phyloP scores from a whole-genome alignment of 495 filamentous ascomycete species.

The Hyaloscypha hepaticicola region DNA sequence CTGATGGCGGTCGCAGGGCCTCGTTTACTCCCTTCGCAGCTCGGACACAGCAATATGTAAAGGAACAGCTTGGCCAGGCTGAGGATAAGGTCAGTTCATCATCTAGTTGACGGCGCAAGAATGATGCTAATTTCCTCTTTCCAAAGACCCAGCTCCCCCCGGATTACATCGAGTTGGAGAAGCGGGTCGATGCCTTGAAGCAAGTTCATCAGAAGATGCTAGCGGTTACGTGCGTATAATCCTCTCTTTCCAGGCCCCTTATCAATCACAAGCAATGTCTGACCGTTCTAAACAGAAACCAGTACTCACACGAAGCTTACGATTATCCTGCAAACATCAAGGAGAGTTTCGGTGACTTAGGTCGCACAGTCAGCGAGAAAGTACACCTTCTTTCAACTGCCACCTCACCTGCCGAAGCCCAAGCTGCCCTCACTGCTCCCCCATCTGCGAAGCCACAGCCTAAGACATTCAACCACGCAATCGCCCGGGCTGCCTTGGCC shows the following conservation, averaged over 20 bases:
- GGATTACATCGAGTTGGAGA: slow-evolving; percentile 98
- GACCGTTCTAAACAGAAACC: slow-evolving; percentile 60
- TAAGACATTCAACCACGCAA: slow-evolving; percentile 96
- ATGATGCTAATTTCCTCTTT: background rate
- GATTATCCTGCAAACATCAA: slow-evolving; percentile 99
- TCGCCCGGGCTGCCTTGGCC: slow-evolving; percentile 87
- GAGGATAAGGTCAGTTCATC: slow-evolving; percentile 75
- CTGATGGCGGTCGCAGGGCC: slow-evolving; percentile 43
- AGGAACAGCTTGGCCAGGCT: slow-evolving; percentile 92
- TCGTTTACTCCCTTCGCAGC: slow-evolving; percentile 87
- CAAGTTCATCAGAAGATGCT: slow-evolving; percentile 96
- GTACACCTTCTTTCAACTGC: slow-evolving; percentile 85
- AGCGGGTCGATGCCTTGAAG: slow-evolving; percentile 96
- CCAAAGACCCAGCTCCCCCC: slow-evolving; percentile 86
- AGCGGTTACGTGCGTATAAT: slow-evolving; percentile 80
- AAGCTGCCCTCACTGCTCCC: slow-evolving; percentile 88
- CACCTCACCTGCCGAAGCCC: slow-evolving; percentile 83
- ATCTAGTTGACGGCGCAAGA: slow-evolving; percentile 4
- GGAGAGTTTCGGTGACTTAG: slow-evolving; percentile 94
- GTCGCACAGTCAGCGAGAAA: slow-evolving; percentile 94
- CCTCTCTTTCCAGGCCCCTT: background rate
- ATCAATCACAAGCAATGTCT: background rate
- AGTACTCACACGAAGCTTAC: slow-evolving; percentile 95
- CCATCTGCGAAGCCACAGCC: slow-evolving; percentile 92
- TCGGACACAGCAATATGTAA: slow-evolving; percentile 93